Base-by-base conservation (phyloP, 257 asterid genomes). In the Galeopsis tetrahit region DNA sequence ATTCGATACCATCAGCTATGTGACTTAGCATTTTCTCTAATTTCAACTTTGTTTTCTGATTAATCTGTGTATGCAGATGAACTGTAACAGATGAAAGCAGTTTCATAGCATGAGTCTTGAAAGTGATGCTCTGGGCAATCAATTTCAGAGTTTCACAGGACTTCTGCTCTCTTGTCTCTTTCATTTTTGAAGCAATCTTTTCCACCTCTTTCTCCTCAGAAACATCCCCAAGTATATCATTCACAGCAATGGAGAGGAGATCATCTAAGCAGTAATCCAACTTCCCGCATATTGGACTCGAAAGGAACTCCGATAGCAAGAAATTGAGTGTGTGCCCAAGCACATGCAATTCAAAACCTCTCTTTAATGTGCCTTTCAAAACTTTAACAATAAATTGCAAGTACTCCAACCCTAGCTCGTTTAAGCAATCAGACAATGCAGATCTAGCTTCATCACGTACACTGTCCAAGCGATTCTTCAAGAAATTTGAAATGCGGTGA, bases 151-250 rank as follows among this genome's bases (percentile, higher is more conserved):
- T 91, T 70, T 91, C 97, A 58, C 73, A 90, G 55, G 99, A 94
- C 85, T 91, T 94, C 31, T 83, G 92, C 86, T 84, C 91, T 80
- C 89, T 88, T 48, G 98, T 91, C 82, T 94, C 99, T 80, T 94
- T 91, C 99, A 91, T 91, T 70, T 89, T 94, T 43, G 93, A 88
- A 87, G 99, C 97, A 80, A 91, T 80, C 83, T 91, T 94, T 17
- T 94, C 99, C 66, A 91, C 99, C 66, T 94, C 99, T 84, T 94
- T 94, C 90, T 94, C 92, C 69, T 90, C 97, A 11, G 99, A 89
- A 83, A 94, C 96, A 80, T 79, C 95, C 66, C 97, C 97, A 48
- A 94, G 87, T 72, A 94, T 88, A 80, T 94, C 99, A 69, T 79
- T 90, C 77, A 77, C 84, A 56, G 81, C 85, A 51, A 94, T 82